Percentiles rank a stretch among this genome's conserved stretches.
Conservation (phyloP, 1,139 yeast genomes). For the Scheffersomyces parashehatae region DNA sequence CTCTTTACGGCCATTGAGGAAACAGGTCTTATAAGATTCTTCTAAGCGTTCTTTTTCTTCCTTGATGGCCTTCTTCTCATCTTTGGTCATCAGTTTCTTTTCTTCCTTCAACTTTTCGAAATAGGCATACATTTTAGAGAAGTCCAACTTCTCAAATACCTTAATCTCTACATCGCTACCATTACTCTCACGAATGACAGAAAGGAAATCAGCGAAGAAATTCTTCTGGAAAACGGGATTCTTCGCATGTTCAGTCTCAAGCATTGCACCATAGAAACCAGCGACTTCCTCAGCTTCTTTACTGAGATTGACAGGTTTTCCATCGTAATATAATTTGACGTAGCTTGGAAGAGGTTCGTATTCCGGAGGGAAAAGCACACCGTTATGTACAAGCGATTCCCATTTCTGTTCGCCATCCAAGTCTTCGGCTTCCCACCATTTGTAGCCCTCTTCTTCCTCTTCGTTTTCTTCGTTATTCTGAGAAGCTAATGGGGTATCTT, state of each 20-base stretch:
- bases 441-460: constrained; percentile 64
- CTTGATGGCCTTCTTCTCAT: constrained; percentile 73
- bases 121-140: constrained; percentile 68
- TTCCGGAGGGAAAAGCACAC: constrained; percentile 91
- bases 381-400: constrained; percentile 83
- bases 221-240: constrained; percentile 86
- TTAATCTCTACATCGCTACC: constrained; percentile 60
- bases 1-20: constrained; percentile 84
- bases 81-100: constrained; percentile 64
- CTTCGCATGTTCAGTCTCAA: constrained; percentile 85
- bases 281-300: constrained; percentile 93
- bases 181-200: constrained; percentile 68
- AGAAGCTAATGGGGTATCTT: constrained; percentile 8
- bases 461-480: constrained; percentile 35
- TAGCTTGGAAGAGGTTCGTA: constrained; percentile 85
- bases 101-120: constrained; percentile 73
- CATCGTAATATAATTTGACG: constrained; percentile 75
- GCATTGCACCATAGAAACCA: constrained; percentile 87
- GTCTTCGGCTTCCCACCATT: constrained; percentile 85
- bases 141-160: constrained; percentile 74
- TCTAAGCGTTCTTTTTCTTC: constrained; percentile 73
- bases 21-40: constrained; percentile 79
- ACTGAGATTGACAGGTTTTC: constrained; percentile 72
- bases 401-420: constrained; percentile 78
- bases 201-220: constrained; percentile 75